Evolutionary conservation across 176 grass and related monocot genomes (phyloP).

Genomic region (Pontederia crassipes): DNA sequence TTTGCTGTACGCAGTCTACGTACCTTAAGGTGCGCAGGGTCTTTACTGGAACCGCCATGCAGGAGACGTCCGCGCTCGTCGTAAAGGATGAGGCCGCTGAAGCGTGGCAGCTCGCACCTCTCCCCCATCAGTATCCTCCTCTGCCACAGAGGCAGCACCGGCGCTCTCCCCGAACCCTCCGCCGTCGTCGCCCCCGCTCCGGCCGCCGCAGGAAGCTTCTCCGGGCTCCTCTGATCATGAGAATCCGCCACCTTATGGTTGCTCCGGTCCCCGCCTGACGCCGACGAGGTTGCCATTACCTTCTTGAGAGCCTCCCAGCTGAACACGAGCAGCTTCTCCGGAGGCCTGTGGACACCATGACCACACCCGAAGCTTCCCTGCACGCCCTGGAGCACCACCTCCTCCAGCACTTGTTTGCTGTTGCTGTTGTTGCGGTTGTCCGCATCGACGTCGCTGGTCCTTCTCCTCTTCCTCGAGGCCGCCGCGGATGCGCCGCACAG

Average conservation of each 20-base stretch:
- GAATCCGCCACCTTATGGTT: too few relatives aligned
- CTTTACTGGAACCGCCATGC: not conserved
- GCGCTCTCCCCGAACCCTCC: not conserved
- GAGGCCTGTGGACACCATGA: not conserved
- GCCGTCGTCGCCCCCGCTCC: not conserved
- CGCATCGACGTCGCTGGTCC: too few relatives aligned
- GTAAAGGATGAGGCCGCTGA: conserved; percentile 43
- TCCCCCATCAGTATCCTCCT: conserved; percentile 38
- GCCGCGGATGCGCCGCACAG: not conserved
- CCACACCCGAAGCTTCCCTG: too few relatives aligned
- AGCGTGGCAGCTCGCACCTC: conserved; percentile 36
- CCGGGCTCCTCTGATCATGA: not conserved
- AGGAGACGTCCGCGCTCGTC: conserved; percentile 29
- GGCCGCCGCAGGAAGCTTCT: not conserved
- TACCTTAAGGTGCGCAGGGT: not conserved
- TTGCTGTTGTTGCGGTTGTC: too few relatives aligned
- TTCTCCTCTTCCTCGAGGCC: not conserved
- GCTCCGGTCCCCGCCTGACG: too few relatives aligned
- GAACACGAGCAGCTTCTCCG: not conserved
- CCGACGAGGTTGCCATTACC: not conserved
- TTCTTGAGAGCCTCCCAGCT: conserved; percentile 8
- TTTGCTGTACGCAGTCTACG: too few relatives aligned
- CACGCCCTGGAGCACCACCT: too few relatives aligned
- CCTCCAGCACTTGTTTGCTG: too few relatives aligned
- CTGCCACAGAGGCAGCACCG: conserved; percentile 28